Evolutionary conservation across 768 basidiomycete genomes (phyloP).

Genomic region (Lactarius evosmus): DNA sequence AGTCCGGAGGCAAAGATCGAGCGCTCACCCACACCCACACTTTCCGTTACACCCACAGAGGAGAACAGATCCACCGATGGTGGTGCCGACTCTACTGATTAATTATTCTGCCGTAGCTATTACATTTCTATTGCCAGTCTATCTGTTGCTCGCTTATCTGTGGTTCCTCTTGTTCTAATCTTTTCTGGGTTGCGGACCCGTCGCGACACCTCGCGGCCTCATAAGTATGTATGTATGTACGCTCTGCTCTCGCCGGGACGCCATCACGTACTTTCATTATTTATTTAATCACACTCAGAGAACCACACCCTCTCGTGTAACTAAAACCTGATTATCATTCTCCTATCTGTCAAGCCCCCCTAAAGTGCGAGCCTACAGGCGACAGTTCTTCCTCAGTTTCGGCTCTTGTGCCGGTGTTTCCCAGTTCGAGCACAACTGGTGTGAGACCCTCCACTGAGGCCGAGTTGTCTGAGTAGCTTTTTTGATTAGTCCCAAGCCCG

Average conservation of each 20-base stretch:
- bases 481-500: background rate
- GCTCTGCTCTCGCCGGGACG: conserved; percentile 24
- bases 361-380: conserved; percentile 4
- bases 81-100: conserved; percentile 21
- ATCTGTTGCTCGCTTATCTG: conserved; percentile 24
- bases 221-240: conserved; percentile 28
- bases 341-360: conserved; percentile 23
- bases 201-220: conserved; percentile 11
- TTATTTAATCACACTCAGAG: conserved; percentile 25
- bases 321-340: conserved; percentile 20
- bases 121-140: conserved; percentile 18
- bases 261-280: conserved; percentile 24
- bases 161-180: conserved; percentile 21
- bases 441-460: conserved; percentile 1
- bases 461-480: background rate
- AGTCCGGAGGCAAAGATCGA: conserved; percentile 23
- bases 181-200: conserved; percentile 5
- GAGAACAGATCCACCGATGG: conserved; percentile 23
- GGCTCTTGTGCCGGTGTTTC: background rate
- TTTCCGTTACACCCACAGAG: conserved; percentile 22
- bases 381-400: background rate
- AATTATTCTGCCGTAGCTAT: conserved; percentile 23
- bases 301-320: conserved; percentile 24
- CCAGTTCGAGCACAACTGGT: background rate
- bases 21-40: conserved; percentile 22